Evolutionary conservation across 441 rosid genomes (phyloP), one percentile per base, ranked within the genome.

Genomic region (Bocquillonia castaneifolia): DNA sequence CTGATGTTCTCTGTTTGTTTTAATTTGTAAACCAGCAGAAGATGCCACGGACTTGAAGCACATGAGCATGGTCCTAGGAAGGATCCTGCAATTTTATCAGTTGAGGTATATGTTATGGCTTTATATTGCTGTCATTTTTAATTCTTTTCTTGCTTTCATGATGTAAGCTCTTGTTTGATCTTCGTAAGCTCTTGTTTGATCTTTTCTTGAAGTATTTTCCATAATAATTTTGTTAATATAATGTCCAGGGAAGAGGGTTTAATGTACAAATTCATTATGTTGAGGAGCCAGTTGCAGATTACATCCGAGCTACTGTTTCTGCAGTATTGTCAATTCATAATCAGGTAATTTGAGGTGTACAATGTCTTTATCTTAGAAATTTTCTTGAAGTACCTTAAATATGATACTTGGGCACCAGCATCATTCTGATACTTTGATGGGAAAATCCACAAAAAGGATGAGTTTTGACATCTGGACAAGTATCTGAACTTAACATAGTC

Each of bases 31-130:
- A 58, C 66, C 70, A 79, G 89, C 74, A 94, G 81, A 80, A 83
- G 75, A 74, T 85, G 76, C 28, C 89, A 76, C 64, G 81, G 67
- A 36, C 53, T 61, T 23, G 93, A 84, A 81, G 73, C 77, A 67
- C 78, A 71, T 52, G 84, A 76, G 69, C 56, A 69, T 59, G 77
- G 77, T 69, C 84, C 84, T 36, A 78, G 68, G 29, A 77, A 76
- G 77, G 99, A 90, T 77, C 97, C 99, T 75, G 88, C 97, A 56
- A 86, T 94, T 83, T 76, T 94, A 63, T 94, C 97, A 29, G 96
- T 92, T 32, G 99, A 92, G 94, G 99, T 93, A 76, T 68, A 23
- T 62, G 20, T 66, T 26, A 34, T 39, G 29, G 54, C 59, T 28
- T 42, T 59, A 22, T 51, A 48, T 23, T 32, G 64, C 20, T 22